Base-by-base conservation (phyloP, 345 rosid species). In the Eucalyptus regnans region DNA sequence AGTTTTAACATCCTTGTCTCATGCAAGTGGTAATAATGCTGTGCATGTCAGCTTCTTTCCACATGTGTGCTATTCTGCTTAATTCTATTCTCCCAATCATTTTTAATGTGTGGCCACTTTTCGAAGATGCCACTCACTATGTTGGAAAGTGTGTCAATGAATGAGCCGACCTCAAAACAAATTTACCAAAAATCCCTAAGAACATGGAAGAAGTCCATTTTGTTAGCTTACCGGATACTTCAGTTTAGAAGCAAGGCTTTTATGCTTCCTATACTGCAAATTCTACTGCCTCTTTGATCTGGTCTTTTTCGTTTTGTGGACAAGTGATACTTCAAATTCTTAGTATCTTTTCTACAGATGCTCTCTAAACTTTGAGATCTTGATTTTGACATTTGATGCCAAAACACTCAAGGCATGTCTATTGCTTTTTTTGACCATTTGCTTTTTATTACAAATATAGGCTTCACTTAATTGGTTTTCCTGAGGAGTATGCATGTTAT, bases 1-100 rank as follows among this genome's bases (percentile, higher is more conserved):
- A 66, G 99, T 97, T 90, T 89, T 96, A 91, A 93, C 93, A 92
- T 96, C 97, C 88, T 89, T 97, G 54, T 96, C 96, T 20, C 96
- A 88, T 83, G 99, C 99, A 56, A 92, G 91, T 89, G 99, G 99
- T 97, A 96, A 91, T 76, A 76, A 89, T 76, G 86, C 71, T n/a
- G 12, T 46, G 86, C 54, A 4, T 87, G 27, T 64, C 89, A 86
- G 89, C 60, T 86, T 88, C 86, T 27, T 54, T 33, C 66, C 43
- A 8, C 23, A 85, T 64, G 49, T 29, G 86, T 41, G 68, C 85
- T 50, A 27, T 84, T 54, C 86, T 83, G 44, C 48, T 85, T 86
- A 44, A 76, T 54, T 84, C 87, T 68, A 62, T 64, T 51, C 88
- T 48, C 88, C 68, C 76, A 43, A 50, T 41, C 41, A 60, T 85